Evolutionary conservation across 371 early-diverging fungal species (phyloP), one percentile per base, ranked within the genome.

Genomic region (Apophysomyces sp.): DNA sequence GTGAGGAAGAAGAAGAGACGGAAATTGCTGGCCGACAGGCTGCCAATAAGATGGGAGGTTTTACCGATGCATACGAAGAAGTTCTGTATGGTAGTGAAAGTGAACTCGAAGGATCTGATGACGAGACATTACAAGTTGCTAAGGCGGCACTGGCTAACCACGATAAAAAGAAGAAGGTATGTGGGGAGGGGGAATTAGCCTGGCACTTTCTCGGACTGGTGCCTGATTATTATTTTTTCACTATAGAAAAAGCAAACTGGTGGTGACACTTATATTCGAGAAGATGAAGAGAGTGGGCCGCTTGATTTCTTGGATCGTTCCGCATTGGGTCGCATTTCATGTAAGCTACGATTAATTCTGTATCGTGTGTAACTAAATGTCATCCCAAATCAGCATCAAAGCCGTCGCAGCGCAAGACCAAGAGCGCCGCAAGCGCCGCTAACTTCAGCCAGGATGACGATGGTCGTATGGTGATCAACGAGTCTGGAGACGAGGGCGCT

Each of bases 231-330:
- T 37, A 37, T 2, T 37, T 37, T 5, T 37, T 37, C n/a, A 21
- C 4, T 24, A 2, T 34, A 57, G 57, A 60, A 67, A 29, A 55
- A 69, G 15, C n/a, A 68, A 54, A 57, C 62, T 21, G 66, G 63
- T 5, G 65, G 69, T 12, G 73, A 75, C 15, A 82, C 88, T 2
- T 93, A 86, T 82, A 91, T 91, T 66, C 85, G 87, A 68, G 92
- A 90, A 68, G 91, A 89, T 58, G 87, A 78, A 11, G 93, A 94
- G 37, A 71, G 72, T 52, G 86, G 87, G 0, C 92, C 93, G 28
- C 80, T 98, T 36, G 98, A 98, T 82, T 96, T 97, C 82, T 78
- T 98, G 71, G 96, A 96, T 74, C 81, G 88, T 16, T 77, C 86
- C 51, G 93, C 94, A 21, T 86, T 97, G 27, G 90, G 93, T 6